phyloP scores from a whole-genome alignment of 441 rosid species.

The Arabidopsis lyrata region DNA sequence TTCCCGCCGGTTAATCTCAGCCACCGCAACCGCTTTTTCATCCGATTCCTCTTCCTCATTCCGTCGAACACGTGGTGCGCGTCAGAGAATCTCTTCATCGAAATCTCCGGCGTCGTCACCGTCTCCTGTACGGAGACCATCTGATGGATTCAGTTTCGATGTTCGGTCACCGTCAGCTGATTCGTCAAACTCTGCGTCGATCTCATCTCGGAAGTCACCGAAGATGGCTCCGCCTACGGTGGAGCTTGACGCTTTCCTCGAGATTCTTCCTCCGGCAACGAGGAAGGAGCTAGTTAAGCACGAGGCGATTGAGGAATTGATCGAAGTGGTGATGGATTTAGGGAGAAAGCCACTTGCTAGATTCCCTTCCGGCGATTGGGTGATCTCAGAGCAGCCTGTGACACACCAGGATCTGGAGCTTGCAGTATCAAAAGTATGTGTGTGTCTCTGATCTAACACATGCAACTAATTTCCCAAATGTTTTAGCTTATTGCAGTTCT shows the following conservation, averaged over 20 bases:
- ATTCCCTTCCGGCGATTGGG: conserved; percentile 97
- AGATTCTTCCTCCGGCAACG: conserved; percentile 72
- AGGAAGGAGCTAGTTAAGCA: conserved; percentile 63
- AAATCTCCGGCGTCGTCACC: conserved; percentile 46
- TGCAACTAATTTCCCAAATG: conserved; percentile 16
- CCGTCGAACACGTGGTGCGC: conserved; percentile 64
- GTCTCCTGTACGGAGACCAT: conserved; percentile 51
- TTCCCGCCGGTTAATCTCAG: conserved; percentile 57
- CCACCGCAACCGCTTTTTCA: conserved; percentile 42
- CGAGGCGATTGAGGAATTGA: conserved; percentile 65
- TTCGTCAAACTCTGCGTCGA: conserved; percentile 45
- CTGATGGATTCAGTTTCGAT: conserved; percentile 66
- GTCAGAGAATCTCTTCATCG: conserved; percentile 52
- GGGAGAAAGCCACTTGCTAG: conserved; percentile 91
- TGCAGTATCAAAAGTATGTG: conserved; percentile 76
- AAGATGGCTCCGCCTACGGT: conserved; percentile 42
- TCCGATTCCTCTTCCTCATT: conserved; percentile 61
- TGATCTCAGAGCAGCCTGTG: conserved; percentile 71
- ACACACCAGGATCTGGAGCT: conserved; percentile 71
- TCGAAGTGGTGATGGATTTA: conserved; percentile 92
- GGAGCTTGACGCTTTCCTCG: conserved; percentile 77
- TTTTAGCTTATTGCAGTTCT: conserved; percentile 27
- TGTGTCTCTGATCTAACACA: conserved; percentile 14
- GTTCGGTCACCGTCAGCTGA: conserved; percentile 49
- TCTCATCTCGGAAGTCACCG: conserved; percentile 45